phyloP scores from a whole-genome alignment of 495 filamentous ascomycete species.

The Penicillium malachiteum region DNA sequence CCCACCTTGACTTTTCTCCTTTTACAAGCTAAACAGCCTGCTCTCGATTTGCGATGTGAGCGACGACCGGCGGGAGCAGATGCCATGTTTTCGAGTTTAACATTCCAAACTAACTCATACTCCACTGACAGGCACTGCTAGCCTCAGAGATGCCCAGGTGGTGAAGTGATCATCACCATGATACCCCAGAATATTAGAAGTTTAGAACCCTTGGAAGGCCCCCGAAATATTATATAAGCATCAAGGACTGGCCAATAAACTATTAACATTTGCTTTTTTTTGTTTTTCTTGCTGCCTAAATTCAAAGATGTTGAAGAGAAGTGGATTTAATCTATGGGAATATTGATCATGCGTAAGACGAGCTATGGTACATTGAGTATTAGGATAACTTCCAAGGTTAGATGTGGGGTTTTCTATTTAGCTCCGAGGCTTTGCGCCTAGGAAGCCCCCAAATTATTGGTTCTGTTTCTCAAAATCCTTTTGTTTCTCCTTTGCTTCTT shows the following conservation, averaged over 20 bases:
- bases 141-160: too few relatives aligned
- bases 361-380: constrained; percentile 4
- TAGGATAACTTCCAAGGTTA: not conserved
- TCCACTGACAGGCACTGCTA: too few relatives aligned
- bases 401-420: constrained; percentile 1
- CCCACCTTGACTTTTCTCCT: constrained; percentile 7
- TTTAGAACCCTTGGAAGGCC: too few relatives aligned
- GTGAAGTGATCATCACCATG: too few relatives aligned
- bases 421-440: not conserved
- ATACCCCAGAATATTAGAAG: too few relatives aligned
- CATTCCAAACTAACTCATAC: too few relatives aligned
- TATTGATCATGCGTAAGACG: not conserved
- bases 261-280: too few relatives aligned
- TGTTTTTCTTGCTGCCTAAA: too few relatives aligned
- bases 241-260: too few relatives aligned
- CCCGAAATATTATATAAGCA: too few relatives aligned
- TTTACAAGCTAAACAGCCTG: constrained; percentile 3
- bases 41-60: constrained; percentile 4
- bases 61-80: not conserved
- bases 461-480: constrained; percentile 14
- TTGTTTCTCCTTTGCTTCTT: constrained; percentile 32
- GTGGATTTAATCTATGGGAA: not conserved
- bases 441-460: not conserved
- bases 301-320: not conserved
- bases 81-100: not conserved